Conservation (phyloP, 2,329 filamentous ascomycete species). For the Phaeoacremonium minimum region DNA sequence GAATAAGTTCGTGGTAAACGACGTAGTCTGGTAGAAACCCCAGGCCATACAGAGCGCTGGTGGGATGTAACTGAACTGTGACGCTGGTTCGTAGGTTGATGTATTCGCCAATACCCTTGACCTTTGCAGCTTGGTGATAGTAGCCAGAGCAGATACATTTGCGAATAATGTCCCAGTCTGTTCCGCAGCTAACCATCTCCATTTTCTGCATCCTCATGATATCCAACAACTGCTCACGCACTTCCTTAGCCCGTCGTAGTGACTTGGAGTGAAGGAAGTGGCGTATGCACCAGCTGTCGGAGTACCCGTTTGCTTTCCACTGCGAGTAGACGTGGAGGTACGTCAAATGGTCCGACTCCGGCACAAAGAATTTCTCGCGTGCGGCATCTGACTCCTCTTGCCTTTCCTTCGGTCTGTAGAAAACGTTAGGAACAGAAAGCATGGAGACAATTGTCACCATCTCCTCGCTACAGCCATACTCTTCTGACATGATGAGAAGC, state of each 20-base stretch:
- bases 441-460: slow-evolving; percentile 98
- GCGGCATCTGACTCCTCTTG: slow-evolving; percentile 95
- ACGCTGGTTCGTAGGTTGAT: slow-evolving; percentile 94
- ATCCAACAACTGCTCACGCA: slow-evolving; percentile 86
- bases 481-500: slow-evolving; percentile 83
- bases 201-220: slow-evolving; percentile 95
- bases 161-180: slow-evolving; percentile 93
- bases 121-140: slow-evolving; percentile 95
- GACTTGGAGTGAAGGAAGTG: slow-evolving; percentile 97
- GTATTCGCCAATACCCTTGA: slow-evolving; percentile 96
- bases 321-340: slow-evolving; percentile 94
- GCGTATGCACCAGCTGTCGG: slow-evolving; percentile 85
- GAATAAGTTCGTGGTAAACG: slow-evolving; percentile 94
- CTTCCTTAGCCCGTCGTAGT: slow-evolving; percentile 85
- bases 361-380: slow-evolving; percentile 96
- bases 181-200: slow-evolving; percentile 81
- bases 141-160: slow-evolving; percentile 97
- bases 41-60: slow-evolving; percentile 84
- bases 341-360: slow-evolving; percentile 94
- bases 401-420: slow-evolving; percentile 93
- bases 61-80: slow-evolving; percentile 90
- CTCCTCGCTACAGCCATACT: slow-evolving; percentile 92
- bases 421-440: slow-evolving; percentile 94
- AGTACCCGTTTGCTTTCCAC: slow-evolving; percentile 87
- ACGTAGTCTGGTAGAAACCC: slow-evolving; percentile 96